These are phyloP conservation scores for Aspergillus arachidicola DNA, from an alignment of 2,329 filamentous ascomycete species.

Conservation along the genomic window DNA sequence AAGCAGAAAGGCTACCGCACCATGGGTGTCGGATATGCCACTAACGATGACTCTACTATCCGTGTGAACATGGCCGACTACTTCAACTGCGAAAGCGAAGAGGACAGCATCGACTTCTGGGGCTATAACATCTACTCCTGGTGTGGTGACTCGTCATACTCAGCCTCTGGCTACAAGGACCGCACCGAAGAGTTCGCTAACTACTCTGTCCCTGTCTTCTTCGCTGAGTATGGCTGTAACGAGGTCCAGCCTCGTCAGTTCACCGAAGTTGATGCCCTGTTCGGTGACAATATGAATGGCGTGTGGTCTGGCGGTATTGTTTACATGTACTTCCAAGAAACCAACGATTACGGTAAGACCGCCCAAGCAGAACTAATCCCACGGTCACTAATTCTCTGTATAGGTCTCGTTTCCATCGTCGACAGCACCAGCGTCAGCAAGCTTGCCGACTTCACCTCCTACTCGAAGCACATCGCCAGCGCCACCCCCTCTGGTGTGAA, in stretches of 20 bases:
- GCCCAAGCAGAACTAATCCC: background rate
- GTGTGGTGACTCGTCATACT: conserved; percentile 82
- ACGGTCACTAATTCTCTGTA: background rate
- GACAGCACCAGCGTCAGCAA: conserved; percentile 65
- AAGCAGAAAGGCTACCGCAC: conserved; percentile 71
- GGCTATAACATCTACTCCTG: conserved; percentile 99
- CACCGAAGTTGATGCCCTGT: conserved; percentile 80
- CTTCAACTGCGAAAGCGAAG: conserved; percentile 80
- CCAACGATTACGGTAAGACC: conserved; percentile 75
- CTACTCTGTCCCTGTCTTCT: conserved; percentile 93
- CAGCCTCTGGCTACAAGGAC: conserved; percentile 74
- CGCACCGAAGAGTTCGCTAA: conserved; percentile 82
- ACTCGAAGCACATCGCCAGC: conserved; percentile 68
- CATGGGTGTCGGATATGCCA: conserved; percentile 91
- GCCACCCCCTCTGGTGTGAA: conserved; percentile 67
- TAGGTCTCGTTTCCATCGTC: conserved; percentile 58
- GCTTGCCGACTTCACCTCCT: conserved; percentile 71
- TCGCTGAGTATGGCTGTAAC: conserved; percentile 97
- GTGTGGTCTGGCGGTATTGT: conserved; percentile 95
- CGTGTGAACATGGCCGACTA: conserved; percentile 81
- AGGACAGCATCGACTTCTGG: conserved; percentile 85
- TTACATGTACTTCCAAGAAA: conserved; percentile 95
- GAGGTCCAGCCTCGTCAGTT: conserved; percentile 70
- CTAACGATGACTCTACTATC: conserved; percentile 84
- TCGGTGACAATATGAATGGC: conserved; percentile 73